These are phyloP conservation scores for Fusarium anguioides DNA, from an alignment of 2,329 filamentous ascomycete species.

Conservation along the genomic window DNA sequence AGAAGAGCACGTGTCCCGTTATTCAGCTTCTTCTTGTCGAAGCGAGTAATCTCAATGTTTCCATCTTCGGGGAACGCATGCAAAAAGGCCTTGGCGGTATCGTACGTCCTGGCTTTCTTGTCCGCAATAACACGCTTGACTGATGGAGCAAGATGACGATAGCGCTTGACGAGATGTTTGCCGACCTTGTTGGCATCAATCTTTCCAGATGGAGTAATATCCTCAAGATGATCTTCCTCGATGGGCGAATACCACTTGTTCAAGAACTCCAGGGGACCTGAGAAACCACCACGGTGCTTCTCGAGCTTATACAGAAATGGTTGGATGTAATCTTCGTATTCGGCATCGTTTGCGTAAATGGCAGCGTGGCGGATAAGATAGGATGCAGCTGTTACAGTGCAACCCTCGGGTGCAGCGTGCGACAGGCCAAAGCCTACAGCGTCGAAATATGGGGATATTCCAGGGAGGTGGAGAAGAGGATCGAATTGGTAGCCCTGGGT, in stretches of 20 bases:
- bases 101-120: constrained; percentile 40
- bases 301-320: constrained; percentile 39
- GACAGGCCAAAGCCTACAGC: constrained; percentile 39
- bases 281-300: constrained; percentile 36
- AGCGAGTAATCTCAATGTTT: constrained; percentile 32
- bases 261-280: constrained; percentile 30
- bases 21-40: constrained; percentile 35
- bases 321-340: constrained; percentile 42
- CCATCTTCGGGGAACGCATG: constrained; percentile 24
- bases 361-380: constrained; percentile 42
- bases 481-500: constrained; percentile 41
- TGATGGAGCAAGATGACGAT: constrained; percentile 32
- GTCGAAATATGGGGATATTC: constrained; percentile 43
- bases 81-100: constrained; percentile 35
- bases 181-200: constrained; percentile 34
- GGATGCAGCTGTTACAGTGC: constrained; percentile 34
- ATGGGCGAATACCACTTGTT: constrained; percentile 41
- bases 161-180: constrained; percentile 32
- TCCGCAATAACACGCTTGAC: constrained; percentile 39
- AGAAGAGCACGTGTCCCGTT: constrained; percentile 40
- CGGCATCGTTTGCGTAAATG: constrained; percentile 41
- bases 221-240: constrained; percentile 36
- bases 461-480: constrained; percentile 39
- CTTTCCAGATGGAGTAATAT: constrained; percentile 39
- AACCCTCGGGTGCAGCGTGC: constrained; percentile 38